Percentiles rank a stretch among this genome's conserved stretches.
These are phyloP conservation scores for Puccinia coronata DNA, from an alignment of 1,284 basidiomycete species.

Conservation along the genomic window DNA sequence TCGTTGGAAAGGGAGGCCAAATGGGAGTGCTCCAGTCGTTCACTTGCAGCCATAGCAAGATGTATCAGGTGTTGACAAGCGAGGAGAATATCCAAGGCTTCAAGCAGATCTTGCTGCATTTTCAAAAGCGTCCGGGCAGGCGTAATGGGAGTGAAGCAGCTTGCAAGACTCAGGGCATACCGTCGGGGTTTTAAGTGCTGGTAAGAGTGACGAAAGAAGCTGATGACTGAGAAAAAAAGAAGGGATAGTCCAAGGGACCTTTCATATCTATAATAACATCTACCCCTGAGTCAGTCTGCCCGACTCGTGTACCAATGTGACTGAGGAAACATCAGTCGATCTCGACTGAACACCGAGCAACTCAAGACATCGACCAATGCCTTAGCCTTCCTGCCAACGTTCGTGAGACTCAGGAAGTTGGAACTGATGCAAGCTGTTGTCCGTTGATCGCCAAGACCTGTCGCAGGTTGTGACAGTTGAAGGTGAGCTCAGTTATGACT, in stretches of 20 bases:
- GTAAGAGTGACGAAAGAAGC: too few species aligned
- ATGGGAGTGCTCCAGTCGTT: background rate
- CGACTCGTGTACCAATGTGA: too few species aligned
- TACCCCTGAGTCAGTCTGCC: too few species aligned
- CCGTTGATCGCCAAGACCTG: too few species aligned
- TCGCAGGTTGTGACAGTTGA: background rate
- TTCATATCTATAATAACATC: too few species aligned
- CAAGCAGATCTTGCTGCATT: background rate
- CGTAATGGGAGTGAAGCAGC: too few species aligned
- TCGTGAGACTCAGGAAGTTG: background rate
- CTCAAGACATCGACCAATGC: too few species aligned
- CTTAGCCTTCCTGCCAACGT: background rate
- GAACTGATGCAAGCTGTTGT: too few species aligned
- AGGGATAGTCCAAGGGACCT: too few species aligned
- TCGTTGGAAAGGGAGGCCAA: background rate
- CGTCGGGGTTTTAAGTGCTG: too few species aligned
- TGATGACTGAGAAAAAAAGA: too few species aligned
- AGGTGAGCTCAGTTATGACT: background rate
- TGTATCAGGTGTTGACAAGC: background rate
- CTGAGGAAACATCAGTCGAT: background rate
- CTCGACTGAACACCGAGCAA: background rate
- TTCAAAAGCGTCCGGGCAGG: too few species aligned
- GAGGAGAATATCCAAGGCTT: background rate
- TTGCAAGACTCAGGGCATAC: background rate
- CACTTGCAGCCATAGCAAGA: background rate